Percentiles rank a stretch among this genome's conserved stretches.
Conservation (phyloP, 371 early-diverging fungal genomes). For the Nematocida minor region DNA sequence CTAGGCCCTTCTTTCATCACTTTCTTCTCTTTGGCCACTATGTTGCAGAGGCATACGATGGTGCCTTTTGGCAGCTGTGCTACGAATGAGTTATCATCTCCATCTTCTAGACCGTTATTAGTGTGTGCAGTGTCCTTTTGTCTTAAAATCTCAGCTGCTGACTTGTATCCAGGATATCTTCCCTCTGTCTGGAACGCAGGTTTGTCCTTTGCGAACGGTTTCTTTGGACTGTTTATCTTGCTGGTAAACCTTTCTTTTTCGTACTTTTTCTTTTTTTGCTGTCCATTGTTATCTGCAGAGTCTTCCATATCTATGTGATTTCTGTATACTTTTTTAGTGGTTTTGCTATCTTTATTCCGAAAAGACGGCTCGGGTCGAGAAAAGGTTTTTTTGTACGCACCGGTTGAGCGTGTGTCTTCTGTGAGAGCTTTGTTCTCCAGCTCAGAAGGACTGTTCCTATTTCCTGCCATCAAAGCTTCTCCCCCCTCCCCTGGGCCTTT, state of each 20-base stretch:
- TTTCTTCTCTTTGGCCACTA: slow-evolving; percentile 62
- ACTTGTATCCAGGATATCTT: too few relatives aligned
- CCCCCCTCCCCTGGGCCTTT: neutral
- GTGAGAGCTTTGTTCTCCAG: neutral
- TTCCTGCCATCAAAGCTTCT: neutral
- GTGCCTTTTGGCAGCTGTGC: slow-evolving; percentile 19
- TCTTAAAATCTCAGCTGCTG: neutral
- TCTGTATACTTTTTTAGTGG: neutral
- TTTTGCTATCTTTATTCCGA: neutral
- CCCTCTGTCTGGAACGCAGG: neutral
- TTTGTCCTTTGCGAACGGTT: neutral
- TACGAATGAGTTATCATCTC: slow-evolving; percentile 19
- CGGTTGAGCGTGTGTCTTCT: too few relatives aligned
- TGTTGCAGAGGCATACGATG: slow-evolving; percentile 67
- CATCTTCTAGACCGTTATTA: neutral
- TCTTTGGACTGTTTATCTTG: neutral
- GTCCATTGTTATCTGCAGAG: neutral
- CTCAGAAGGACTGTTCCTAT: too few relatives aligned
- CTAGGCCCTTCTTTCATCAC: slow-evolving; percentile 68
- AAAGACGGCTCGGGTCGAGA: neutral
- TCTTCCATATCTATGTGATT: neutral
- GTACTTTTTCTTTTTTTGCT: neutral
- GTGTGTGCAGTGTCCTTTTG: neutral
- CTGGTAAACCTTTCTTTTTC: neutral
- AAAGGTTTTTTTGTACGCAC: neutral